phyloP scores from a whole-genome alignment of 352 stramenopile genomes.

The Halophytophthora polymorphica region DNA sequence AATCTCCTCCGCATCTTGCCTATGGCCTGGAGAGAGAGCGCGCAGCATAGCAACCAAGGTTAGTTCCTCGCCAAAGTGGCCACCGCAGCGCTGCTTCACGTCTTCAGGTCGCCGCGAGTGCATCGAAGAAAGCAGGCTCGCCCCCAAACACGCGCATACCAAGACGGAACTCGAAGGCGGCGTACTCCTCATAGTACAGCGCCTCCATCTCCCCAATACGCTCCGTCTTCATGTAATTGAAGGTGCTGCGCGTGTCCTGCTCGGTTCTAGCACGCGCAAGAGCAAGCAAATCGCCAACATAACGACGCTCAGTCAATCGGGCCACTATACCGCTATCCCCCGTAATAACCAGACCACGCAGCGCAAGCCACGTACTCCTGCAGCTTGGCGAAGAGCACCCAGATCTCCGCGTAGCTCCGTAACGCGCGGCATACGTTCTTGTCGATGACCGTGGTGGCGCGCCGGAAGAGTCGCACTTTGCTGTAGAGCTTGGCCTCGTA shows the following conservation, averaged over 20 bases:
- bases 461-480: slow-evolving; percentile 38
- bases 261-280: slow-evolving; percentile 25
- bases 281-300: slow-evolving; percentile 6
- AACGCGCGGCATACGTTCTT: slow-evolving; percentile 24
- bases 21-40: slow-evolving; percentile 38
- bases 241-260: slow-evolving; percentile 42
- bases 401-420: slow-evolving; percentile 56
- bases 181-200: slow-evolving; percentile 62
- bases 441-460: slow-evolving; percentile 39
- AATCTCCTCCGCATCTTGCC: slow-evolving; percentile 50
- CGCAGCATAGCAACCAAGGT: neutral
- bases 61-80: neutral
- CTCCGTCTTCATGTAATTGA: slow-evolving; percentile 57
- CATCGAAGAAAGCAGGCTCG: too few species aligned
- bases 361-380: slow-evolving; percentile 28
- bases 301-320: neutral
- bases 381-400: slow-evolving; percentile 52
- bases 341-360: neutral
- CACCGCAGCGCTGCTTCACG: neutral
- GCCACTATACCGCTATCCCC: neutral
- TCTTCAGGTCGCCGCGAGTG: too few species aligned
- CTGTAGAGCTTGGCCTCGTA: slow-evolving; percentile 40
- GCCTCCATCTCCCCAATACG: slow-evolving; percentile 43
- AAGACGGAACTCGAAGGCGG: slow-evolving; percentile 51
- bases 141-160: too few species aligned